Conservation (phyloP, 768 basidiomycete species). For the Coprinopsis cinerea region DNA sequence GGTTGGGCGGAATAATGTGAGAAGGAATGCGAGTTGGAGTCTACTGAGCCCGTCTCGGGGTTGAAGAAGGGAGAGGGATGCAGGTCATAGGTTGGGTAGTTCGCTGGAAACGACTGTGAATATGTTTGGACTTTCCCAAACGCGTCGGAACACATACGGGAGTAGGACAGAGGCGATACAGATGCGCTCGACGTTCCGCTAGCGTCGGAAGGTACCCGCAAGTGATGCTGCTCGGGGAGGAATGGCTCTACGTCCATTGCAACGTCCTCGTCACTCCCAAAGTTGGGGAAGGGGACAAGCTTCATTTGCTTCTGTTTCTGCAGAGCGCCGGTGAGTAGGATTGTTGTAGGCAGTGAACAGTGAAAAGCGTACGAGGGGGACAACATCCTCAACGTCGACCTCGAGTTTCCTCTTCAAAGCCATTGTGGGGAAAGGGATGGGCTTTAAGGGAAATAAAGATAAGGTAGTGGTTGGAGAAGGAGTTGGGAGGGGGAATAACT, state of each 20-base stretch:
- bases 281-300: conserved; percentile 69
- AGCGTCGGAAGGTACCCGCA: conserved; percentile 59
- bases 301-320: conserved; percentile 66
- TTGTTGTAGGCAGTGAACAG: conserved; percentile 10
- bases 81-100: conserved; percentile 59
- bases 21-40: conserved; percentile 41
- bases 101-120: conserved; percentile 22
- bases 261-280: conserved; percentile 56
- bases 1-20: conserved; percentile 37
- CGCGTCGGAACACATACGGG: conserved; percentile 35
- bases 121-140: neutral
- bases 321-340: conserved; percentile 17
- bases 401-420: conserved; percentile 74
- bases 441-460: conserved; percentile 12
- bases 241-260: conserved; percentile 62
- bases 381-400: conserved; percentile 47
- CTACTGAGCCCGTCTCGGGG: conserved; percentile 35
- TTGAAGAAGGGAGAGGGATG: conserved; percentile 52
- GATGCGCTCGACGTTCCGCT: conserved; percentile 46
- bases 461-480: conserved; percentile 12
- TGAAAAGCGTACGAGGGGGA: conserved; percentile 36
- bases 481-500: conserved; percentile 8
- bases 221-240: conserved; percentile 48
- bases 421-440: conserved; percentile 42
- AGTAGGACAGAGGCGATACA: conserved; percentile 38